phyloP scores from a whole-genome alignment of 2,329 filamentous ascomycete genomes.

The Xylariaceae sp. region DNA sequence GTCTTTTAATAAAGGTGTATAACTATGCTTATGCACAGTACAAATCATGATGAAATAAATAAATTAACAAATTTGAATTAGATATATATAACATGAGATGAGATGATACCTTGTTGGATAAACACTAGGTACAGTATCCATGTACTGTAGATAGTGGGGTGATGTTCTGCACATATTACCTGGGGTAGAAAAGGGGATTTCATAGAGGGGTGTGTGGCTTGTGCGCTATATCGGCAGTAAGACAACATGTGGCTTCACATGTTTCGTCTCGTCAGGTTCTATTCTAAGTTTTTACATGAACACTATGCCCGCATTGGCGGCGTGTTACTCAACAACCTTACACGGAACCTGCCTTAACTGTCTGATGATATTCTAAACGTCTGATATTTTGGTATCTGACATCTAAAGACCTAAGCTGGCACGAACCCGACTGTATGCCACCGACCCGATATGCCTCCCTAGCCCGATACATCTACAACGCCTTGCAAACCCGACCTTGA shows the following conservation, averaged over 20 bases:
- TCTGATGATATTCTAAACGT: no score
- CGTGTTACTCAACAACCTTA: neutral
- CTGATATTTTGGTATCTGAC: neutral
- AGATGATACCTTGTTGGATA: no score
- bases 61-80: no score
- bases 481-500: neutral
- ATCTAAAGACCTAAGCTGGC: neutral
- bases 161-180: neutral
- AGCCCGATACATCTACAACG: neutral
- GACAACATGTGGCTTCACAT: constrained; percentile 24
- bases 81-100: no score
- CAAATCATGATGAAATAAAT: no score
- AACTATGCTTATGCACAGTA: no score
- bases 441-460: neutral
- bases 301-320: constrained; percentile 9
- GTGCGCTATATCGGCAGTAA: neutral
- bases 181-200: neutral
- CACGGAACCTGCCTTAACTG: no score
- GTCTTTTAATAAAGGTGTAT: no score
- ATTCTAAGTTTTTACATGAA: neutral
- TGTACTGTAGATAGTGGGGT: no score
- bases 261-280: constrained; percentile 10
- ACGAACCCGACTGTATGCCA: neutral
- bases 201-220: neutral
- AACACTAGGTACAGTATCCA: no score